These are phyloP conservation scores for Lomentospora prolificans DNA, from an alignment of 2,329 filamentous ascomycete species.

Conservation along the genomic window DNA sequence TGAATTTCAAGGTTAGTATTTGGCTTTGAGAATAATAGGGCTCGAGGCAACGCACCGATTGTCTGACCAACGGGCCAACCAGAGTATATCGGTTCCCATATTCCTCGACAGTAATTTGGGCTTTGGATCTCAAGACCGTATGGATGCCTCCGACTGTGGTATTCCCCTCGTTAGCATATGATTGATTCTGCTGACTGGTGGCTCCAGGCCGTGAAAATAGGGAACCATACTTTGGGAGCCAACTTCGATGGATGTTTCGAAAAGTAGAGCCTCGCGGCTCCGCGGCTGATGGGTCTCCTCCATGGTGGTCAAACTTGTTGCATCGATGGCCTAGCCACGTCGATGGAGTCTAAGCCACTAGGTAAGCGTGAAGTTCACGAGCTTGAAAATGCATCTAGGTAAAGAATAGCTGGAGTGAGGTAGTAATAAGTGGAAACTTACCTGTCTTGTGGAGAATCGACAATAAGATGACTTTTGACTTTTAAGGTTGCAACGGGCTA, in stretches of 20 bases:
- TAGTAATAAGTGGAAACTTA: too few relatives aligned
- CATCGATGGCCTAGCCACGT: too few relatives aligned
- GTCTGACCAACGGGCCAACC: background rate
- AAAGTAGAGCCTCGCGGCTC: background rate
- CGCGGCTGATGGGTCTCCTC: background rate
- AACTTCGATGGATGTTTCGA: background rate
- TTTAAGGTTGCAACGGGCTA: too few relatives aligned
- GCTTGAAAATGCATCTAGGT: too few relatives aligned
- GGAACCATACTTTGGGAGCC: background rate
- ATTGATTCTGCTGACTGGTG: background rate
- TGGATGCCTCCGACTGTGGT: background rate
- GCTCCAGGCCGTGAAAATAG: background rate
- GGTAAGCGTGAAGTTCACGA: too few relatives aligned
- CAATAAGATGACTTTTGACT: too few relatives aligned
- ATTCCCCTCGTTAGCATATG: background rate
- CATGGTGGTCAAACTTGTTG: too few relatives aligned
- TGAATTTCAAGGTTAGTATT: background rate
- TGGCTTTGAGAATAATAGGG: too few relatives aligned
- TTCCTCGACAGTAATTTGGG: background rate
- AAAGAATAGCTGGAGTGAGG: too few relatives aligned
- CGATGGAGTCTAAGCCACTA: too few relatives aligned
- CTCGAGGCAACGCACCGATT: background rate
- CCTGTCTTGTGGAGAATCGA: too few relatives aligned
- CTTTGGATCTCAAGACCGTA: conserved; percentile 1
- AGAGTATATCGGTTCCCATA: conserved; percentile 2